phyloP scores from a whole-genome alignment of 495 filamentous ascomycete species.

The Penicillium arizonense region DNA sequence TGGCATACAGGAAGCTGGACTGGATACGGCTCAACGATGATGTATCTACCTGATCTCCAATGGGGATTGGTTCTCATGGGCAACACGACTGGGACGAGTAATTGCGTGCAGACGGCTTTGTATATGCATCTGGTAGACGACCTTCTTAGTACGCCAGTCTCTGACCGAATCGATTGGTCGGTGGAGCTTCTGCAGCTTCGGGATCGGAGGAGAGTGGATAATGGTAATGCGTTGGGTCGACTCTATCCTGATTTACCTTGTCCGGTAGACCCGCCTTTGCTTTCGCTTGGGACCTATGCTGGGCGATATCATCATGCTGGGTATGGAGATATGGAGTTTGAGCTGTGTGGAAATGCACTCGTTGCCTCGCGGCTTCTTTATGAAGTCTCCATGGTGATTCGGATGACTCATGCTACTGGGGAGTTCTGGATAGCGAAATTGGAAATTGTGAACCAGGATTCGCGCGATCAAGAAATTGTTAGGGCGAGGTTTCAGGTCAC shows the following conservation, averaged over 20 bases:
- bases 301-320: conserved; percentile 44
- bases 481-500: too few species aligned
- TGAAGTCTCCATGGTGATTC: not conserved
- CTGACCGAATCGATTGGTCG: not conserved
- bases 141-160: conserved; percentile 18
- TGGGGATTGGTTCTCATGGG: conserved; percentile 47
- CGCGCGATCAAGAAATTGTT: not conserved
- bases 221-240: conserved; percentile 13
- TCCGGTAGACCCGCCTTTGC: conserved; percentile 21
- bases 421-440: not conserved
- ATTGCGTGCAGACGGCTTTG: conserved; percentile 25
- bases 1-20: conserved; percentile 45
- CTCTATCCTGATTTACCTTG: conserved; percentile 20
- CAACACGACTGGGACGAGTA: conserved; percentile 38
- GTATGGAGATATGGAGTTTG: conserved; percentile 30
- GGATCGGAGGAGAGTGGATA: conserved; percentile 13
- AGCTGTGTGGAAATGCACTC: not conserved
- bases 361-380: not conserved
- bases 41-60: conserved; percentile 42
- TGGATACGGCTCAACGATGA: conserved; percentile 42
- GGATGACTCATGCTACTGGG: not conserved
- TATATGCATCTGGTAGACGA: conserved; percentile 42
- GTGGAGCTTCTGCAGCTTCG: conserved; percentile 5
- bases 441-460: not conserved
- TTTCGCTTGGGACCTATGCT: conserved; percentile 31